Conservation (phyloP, 1,139 yeast species). For the Lodderomyces metapsilosis region DNA sequence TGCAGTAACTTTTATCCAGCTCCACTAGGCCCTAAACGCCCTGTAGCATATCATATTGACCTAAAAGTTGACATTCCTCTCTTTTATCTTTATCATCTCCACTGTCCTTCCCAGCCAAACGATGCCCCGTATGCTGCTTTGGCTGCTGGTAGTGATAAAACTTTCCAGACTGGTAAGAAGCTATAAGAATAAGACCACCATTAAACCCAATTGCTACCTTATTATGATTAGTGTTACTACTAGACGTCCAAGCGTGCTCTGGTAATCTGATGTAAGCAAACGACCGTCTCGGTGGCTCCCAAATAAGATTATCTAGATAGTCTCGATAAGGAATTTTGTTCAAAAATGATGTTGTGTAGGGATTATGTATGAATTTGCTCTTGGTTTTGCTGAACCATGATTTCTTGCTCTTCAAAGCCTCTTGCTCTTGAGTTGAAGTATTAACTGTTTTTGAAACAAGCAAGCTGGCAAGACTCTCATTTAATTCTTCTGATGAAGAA, state of each 20-base stretch:
- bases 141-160: constrained; percentile 44
- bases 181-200: constrained; percentile 34
- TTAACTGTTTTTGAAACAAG: constrained; percentile 26
- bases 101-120: neutral
- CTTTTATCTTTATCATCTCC: constrained; percentile 24
- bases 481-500: constrained; percentile 32
- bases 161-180: constrained; percentile 39
- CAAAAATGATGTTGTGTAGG: constrained; percentile 38
- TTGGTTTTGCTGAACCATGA: constrained; percentile 19
- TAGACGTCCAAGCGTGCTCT: constrained; percentile 23
- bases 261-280: constrained; percentile 44
- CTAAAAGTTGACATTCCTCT: constrained; percentile 31
- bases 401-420: constrained; percentile 9
- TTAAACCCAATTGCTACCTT: constrained; percentile 41
- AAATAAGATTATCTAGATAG: constrained; percentile 41
- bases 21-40: no score
- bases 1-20: no score
- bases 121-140: constrained; percentile 6
- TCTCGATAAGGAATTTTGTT: constrained; percentile 43
- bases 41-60: constrained; percentile 20
- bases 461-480: constrained; percentile 44
- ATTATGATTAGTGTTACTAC: constrained; percentile 7
- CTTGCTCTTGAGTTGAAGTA: constrained; percentile 8
- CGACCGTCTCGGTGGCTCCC: constrained; percentile 47
- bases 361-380: constrained; percentile 30